Conservation (phyloP, 352 stramenopile genomes). For the Phytophthora rubi region DNA sequence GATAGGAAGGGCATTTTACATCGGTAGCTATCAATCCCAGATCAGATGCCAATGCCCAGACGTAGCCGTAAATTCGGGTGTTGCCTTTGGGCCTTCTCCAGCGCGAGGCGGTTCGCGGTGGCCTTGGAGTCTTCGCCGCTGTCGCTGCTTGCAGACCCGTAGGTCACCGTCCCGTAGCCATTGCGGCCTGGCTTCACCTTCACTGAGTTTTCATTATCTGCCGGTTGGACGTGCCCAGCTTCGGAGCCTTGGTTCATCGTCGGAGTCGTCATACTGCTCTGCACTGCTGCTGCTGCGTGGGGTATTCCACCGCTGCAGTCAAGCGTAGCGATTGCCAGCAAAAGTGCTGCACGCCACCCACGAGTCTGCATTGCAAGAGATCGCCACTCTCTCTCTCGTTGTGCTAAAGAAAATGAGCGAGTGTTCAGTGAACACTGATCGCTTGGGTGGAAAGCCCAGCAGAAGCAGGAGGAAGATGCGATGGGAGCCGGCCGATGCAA, state of each 20-base stretch:
- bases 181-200: conserved; percentile 35
- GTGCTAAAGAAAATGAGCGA: conserved; percentile 16
- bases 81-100: conserved; percentile 29
- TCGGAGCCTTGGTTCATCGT: conserved; percentile 5
- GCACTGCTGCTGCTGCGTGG: not conserved
- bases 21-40: not conserved
- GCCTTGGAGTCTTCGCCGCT: conserved; percentile 15
- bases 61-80: conserved; percentile 38
- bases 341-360: conserved; percentile 10
- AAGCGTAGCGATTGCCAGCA: conserved; percentile 10
- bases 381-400: not conserved
- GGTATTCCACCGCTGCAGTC: not conserved
- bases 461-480: conserved; percentile 19
- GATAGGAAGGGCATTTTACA: conserved; percentile 7
- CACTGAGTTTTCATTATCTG: conserved; percentile 4
- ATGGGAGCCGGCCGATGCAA: conserved; percentile 14
- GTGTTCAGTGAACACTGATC: not conserved
- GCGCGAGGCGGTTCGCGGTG: conserved; percentile 25
- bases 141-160: conserved; percentile 23
- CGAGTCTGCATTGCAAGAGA: conserved; percentile 10
- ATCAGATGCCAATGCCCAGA: conserved; percentile 39
- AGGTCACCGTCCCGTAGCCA: conserved; percentile 44
- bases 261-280: not conserved
- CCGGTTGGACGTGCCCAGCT: conserved; percentile 21
- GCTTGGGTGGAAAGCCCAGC: conserved; percentile 20